Base-by-base conservation (phyloP, 257 asterid genomes). In the Penstemon eatonii region DNA sequence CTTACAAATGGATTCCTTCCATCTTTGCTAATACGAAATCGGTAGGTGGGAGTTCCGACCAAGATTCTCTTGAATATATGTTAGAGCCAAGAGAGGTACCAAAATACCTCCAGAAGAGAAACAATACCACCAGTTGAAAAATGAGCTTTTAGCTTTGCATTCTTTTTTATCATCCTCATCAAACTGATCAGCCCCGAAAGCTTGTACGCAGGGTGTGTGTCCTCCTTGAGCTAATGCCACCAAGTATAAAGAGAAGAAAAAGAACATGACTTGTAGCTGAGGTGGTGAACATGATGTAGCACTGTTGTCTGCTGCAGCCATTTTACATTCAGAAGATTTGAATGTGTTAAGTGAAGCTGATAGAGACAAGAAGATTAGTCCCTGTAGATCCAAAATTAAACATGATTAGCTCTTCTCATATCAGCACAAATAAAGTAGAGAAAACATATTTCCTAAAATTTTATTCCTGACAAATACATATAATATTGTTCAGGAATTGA, bases 41-140 rank as follows among this genome's bases (percentile, higher is more conserved):
- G 75, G 39, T 83, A 86, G 8, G 84, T 86, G 18, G 19, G 11
- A 6, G 84, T 52, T 4, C 89, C 87, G n/a, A 78, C 85, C 77
- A 10, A 81, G 72, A 60, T 82, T 82, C 1, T 86, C 89, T 37
- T 84, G 85, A 78, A 86, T 80, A 68, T 86, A 86, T 59, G 64
- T 80, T 75, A 86, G 37, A 40, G 70, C 68, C 43, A 68, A 58
- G 25, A 79, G 37, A 1, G 87, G 65, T 3, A 80, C 54, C 51
- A 76, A 36, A 11, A 36, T 39, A 61, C 81, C 74, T 6, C 53
- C 46, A 56, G 76, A 71, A 36, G 71, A 46, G 37, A 60, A 75
- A 51, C 82, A 76, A 50, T 62, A 70, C 79, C 82, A 80, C 82
- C 82, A 80, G 40, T 73, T 80, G 74, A 74, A 80, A 70, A 80